Evolutionary conservation across 2,329 filamentous ascomycete genomes (phyloP).

Genomic region (Davidsoniella eucalypti): DNA sequence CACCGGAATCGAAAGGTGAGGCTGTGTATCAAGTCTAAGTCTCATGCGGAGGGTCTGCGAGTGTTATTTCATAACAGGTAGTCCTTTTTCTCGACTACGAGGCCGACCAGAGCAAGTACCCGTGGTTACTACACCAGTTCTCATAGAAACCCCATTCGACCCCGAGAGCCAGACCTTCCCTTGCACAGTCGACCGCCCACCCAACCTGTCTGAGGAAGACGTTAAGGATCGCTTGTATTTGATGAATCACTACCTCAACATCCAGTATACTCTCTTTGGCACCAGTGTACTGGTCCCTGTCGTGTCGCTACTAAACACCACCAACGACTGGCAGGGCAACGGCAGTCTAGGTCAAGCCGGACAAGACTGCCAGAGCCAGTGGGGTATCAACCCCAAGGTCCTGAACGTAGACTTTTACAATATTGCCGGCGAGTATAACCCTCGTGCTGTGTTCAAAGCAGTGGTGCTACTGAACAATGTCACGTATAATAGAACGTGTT

Average conservation of each 20-base stretch:
- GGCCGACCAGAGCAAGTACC: slow-evolving; percentile 60
- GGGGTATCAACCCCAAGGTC: too few relatives aligned
- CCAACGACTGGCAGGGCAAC: slow-evolving; percentile 48
- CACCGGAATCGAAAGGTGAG: too few relatives aligned
- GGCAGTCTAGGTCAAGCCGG: slow-evolving; percentile 51
- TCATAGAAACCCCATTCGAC: slow-evolving; percentile 82
- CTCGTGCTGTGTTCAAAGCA: slow-evolving; percentile 64
- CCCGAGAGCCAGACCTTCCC: slow-evolving; percentile 48
- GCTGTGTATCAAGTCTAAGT: too few relatives aligned
- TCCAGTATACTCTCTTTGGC: slow-evolving; percentile 52
- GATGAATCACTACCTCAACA: slow-evolving; percentile 83
- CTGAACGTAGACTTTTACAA: too few relatives aligned
- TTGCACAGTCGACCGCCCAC: slow-evolving; percentile 63
- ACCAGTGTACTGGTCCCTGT: slow-evolving; percentile 54
- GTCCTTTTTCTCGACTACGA: slow-evolving; percentile 76
- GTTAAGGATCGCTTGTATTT: slow-evolving; percentile 55
- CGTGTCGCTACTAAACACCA: slow-evolving; percentile 49
- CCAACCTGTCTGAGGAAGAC: slow-evolving; percentile 39
- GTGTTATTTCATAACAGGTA: too few relatives aligned
- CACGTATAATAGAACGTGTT: slow-evolving; percentile 45
- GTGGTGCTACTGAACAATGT: slow-evolving; percentile 56
- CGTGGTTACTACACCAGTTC: slow-evolving; percentile 81
- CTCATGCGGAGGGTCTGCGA: too few relatives aligned
- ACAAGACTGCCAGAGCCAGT: slow-evolving; percentile 38
- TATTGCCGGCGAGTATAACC: too few relatives aligned